These are phyloP conservation scores for Zalaria sp. DNA, from an alignment of 2,329 filamentous ascomycete species.

Conservation along the genomic window DNA sequence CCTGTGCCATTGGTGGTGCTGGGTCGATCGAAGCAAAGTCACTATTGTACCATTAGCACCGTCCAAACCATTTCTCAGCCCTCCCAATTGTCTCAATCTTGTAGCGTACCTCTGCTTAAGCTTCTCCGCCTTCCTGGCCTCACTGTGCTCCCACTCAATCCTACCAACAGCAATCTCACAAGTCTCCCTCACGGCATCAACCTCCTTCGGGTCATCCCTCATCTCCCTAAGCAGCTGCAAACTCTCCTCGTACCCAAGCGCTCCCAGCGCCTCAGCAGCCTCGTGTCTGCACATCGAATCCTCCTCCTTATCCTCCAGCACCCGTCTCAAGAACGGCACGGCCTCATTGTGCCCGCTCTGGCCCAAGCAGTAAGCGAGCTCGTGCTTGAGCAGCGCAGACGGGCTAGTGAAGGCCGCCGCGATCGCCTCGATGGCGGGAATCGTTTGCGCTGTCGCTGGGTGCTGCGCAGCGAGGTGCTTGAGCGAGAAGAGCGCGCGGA, in stretches of 20 bases:
- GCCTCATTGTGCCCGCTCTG: constrained; percentile 71
- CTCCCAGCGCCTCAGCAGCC: constrained; percentile 86
- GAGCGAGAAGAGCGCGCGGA: constrained; percentile 92
- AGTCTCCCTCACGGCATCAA: constrained; percentile 76
- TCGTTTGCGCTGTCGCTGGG: constrained; percentile 40
- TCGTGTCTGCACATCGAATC: constrained; percentile 95
- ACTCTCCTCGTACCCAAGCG: constrained; percentile 62
- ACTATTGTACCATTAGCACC: constrained; percentile 34
- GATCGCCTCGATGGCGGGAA: constrained; percentile 63
- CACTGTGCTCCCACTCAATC: constrained; percentile 82
- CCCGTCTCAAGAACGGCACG: constrained; percentile 55
- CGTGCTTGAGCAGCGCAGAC: constrained; percentile 87
- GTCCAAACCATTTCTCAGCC: constrained; percentile 3
- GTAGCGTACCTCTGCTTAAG: constrained; percentile 59
- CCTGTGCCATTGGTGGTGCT: constrained; percentile 70
- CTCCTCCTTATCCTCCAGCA: constrained; percentile 66
- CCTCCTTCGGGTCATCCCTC: constrained; percentile 62
- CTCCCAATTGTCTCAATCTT: not conserved
- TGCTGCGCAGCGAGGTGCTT: constrained; percentile 74
- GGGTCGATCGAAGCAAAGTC: constrained; percentile 94
- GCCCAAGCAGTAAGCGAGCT: constrained; percentile 91
- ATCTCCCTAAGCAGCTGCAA: constrained; percentile 59
- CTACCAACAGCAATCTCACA: constrained; percentile 93
- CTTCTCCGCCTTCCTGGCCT: constrained; percentile 57
- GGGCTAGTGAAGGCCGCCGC: constrained; percentile 73